Base-by-base conservation (phyloP, 2,329 filamentous ascomycete genomes). In the Parascedosporium putredinis region DNA sequence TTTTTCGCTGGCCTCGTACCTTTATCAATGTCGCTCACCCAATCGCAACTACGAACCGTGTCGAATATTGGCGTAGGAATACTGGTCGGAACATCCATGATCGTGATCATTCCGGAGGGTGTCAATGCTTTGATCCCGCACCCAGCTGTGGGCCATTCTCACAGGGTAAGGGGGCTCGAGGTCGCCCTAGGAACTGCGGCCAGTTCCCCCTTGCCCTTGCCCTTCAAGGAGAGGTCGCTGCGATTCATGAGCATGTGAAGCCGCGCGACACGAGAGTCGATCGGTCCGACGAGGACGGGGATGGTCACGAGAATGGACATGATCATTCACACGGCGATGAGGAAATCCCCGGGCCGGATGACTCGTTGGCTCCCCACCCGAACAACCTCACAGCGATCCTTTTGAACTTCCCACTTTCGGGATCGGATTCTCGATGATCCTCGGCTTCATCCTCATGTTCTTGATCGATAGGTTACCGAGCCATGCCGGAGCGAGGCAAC, bases 91-190 rank as follows among this genome's bases (percentile, higher is more conserved):
- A 97, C 93, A 24, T 91, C 91, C 1, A 76, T 98, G 55, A 91
- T 97, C 55, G 89, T 98, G 27, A 97, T 98, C 61, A 95, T 98
- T 59, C 93, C 93, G 1, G 93, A 98, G 66, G 93, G 93, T 33
- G 84, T 97, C 52, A 90, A 96, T 63, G 91, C 93, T 3, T 76
- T 96, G 51, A 88, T 93, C 57, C 81, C 75, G 12, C 69, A 75
- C 2, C 65, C 68, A 2, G 63, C 69, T 51, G 57, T 63, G 5
- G 55, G 64, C 8, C 67, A 71, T 44, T 57, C 65, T 47, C 68
- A 69, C 56, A 61, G 61, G 50, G 55, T 61, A 14, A 57, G 64
- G 36, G 24, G 8, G 18, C 20, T 42, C 16, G 36, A 42, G 7
- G 6, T 34, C 5, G 4, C 23, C 7, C 42, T 36, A 14, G 36